Percentiles rank a stretch among this genome's conserved stretches.
These are phyloP conservation scores for Pinus taeda DNA, from an alignment of 75 land plant genomes.

Conservation along the genomic window DNA sequence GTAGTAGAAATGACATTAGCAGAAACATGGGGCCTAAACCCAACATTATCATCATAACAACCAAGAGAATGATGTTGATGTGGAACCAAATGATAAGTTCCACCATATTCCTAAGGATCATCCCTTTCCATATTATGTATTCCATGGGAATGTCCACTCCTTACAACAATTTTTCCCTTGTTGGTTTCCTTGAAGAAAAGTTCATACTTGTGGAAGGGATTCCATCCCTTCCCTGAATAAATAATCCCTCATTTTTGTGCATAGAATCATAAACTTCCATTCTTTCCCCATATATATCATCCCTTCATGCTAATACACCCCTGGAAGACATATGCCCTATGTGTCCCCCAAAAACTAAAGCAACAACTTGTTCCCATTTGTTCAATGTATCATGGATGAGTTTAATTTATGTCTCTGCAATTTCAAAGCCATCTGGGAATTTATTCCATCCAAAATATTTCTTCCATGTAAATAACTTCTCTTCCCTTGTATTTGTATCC, in stretches of 20 bases:
- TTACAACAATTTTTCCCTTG: constrained; percentile 23
- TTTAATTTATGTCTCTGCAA: constrained; percentile 21
- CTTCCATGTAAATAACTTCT: not conserved
- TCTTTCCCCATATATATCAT: constrained; percentile 10
- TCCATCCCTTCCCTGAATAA: constrained; percentile 19
- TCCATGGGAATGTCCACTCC: constrained; percentile 20
- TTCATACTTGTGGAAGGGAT: constrained; percentile 9
- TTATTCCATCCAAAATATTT: constrained; percentile 64
- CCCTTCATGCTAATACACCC: constrained; percentile 18
- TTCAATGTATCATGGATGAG: constrained; percentile 18
- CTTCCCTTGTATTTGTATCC: not conserved
- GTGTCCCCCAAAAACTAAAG: constrained; percentile 6
- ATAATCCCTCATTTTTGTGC: constrained; percentile 12
- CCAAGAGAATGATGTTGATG: constrained; percentile 34
- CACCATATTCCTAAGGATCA: constrained; percentile 10
- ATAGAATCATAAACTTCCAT: constrained; percentile 14
- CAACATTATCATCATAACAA: constrained; percentile 19
- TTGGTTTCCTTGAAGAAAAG: constrained; percentile 23
- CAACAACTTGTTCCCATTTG: constrained; percentile 9
- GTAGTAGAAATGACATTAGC: constrained; percentile 60
- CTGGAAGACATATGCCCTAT: constrained; percentile 1
- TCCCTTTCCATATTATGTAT: constrained; percentile 37
- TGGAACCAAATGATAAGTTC: constrained; percentile 14
- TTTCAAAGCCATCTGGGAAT: constrained; percentile 43
- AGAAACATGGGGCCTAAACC: constrained; percentile 31